Conservation (phyloP, 768 basidiomycete genomes). For the Trametes elegans region DNA sequence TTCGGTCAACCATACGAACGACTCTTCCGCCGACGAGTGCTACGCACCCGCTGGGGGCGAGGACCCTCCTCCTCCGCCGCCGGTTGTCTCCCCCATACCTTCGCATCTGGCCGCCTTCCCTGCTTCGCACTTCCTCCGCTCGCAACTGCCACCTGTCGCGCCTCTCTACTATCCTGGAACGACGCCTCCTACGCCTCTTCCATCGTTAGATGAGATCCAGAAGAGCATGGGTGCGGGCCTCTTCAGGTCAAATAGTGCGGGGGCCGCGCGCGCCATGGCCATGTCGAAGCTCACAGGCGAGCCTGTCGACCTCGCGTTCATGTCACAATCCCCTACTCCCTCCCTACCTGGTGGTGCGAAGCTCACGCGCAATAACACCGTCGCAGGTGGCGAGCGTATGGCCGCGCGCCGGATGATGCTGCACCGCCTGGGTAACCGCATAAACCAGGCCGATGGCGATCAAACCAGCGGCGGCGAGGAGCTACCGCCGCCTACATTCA, state of each 20-base stretch:
- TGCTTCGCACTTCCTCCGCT: conserved; percentile 43
- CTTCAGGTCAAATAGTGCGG: conserved; percentile 85
- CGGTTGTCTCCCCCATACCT: conserved; percentile 54
- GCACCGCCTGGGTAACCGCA: conserved; percentile 54
- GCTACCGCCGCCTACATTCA: conserved; percentile 32
- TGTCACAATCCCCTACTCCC: conserved; percentile 40
- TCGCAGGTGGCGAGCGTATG: conserved; percentile 76
- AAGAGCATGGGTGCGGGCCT: conserved; percentile 49
- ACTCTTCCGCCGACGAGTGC: conserved; percentile 66
- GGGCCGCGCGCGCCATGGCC: conserved; percentile 69
- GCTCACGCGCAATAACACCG: conserved; percentile 69
- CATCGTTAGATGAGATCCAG: conserved; percentile 76
- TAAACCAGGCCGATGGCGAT: conserved; percentile 62
- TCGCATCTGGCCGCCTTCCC: conserved; percentile 47
- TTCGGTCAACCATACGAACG: conserved; percentile 44
- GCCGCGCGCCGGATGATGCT: conserved; percentile 71
- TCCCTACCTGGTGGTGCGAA: conserved; percentile 45
- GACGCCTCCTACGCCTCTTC: conserved; percentile 66
- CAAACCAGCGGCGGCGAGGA: conserved; percentile 38
- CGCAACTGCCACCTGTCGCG: conserved; percentile 44
- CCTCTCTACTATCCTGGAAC: conserved; percentile 63
- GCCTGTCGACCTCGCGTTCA: conserved; percentile 51
- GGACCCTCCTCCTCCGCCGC: conserved; percentile 41
- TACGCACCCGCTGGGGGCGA: conserved; percentile 22
- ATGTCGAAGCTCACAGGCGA: conserved; percentile 87